These are phyloP conservation scores for Protomyces gravidus DNA, from an alignment of 1,139 yeast species.

Conservation along the genomic window DNA sequence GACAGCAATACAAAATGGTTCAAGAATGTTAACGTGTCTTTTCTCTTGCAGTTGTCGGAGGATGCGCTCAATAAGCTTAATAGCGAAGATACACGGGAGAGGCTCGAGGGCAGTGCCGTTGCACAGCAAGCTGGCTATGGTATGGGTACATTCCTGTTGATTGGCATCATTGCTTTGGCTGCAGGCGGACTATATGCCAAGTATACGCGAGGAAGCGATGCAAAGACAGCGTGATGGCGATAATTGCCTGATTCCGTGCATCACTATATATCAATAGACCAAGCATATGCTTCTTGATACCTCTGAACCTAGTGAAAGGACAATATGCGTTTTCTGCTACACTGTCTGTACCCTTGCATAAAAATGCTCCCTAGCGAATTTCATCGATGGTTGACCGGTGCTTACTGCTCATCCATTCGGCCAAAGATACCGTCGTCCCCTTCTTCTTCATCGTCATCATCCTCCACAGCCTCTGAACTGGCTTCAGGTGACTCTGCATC, in stretches of 20 bases:
- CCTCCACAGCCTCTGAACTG: constrained; percentile 16
- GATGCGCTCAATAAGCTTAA: neutral
- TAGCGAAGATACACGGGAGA: neutral
- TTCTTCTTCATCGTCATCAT: constrained; percentile 22
- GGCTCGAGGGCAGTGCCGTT: neutral
- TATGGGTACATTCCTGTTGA: neutral
- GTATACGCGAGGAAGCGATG: neutral
- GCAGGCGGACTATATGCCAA: neutral
- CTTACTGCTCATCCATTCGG: constrained; percentile 13
- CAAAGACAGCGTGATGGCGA: too few relatives aligned
- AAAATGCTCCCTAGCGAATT: too few relatives aligned
- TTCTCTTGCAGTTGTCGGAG: neutral
- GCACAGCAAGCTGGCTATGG: constrained; percentile 1
- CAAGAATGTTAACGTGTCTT: neutral
- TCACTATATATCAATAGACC: too few relatives aligned
- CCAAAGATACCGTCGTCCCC: constrained; percentile 27
- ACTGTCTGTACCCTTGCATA: too few relatives aligned
- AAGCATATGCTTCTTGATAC: too few relatives aligned
- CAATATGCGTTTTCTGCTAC: neutral
- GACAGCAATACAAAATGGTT: neutral
- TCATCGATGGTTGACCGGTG: too few relatives aligned
- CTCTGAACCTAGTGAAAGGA: too few relatives aligned
- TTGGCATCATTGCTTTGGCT: neutral
- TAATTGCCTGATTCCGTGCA: too few relatives aligned
- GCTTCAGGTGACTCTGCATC: constrained; percentile 22